Conservation (phyloP, 176 grass and related monocot species). For the Bothriochloa decipiens region DNA sequence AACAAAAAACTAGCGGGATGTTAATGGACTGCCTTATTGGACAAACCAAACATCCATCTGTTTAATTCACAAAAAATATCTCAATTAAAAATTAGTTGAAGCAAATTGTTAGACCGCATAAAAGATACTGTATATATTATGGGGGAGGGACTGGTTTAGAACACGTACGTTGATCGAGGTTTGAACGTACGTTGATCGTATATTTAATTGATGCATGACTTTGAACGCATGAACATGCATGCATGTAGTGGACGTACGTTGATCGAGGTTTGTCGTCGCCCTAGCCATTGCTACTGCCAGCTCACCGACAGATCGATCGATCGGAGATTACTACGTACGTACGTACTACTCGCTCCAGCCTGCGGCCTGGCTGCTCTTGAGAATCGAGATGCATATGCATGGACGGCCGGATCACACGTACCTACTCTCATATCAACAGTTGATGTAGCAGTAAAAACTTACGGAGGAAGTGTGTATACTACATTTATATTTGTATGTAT, state of each 20-base stretch:
- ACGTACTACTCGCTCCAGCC: background rate
- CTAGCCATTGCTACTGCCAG: too few relatives aligned
- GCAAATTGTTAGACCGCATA: too few relatives aligned
- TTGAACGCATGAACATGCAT: background rate
- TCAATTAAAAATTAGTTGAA: too few relatives aligned
- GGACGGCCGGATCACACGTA: background rate
- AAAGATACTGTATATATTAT: too few relatives aligned
- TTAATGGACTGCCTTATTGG: too few relatives aligned
- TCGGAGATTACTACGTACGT: too few relatives aligned
- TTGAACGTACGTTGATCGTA: too few relatives aligned
- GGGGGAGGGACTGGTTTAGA: too few relatives aligned
- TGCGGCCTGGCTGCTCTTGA: background rate
- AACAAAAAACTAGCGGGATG: too few relatives aligned
- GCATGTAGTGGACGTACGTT: background rate
- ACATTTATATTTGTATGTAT: background rate
- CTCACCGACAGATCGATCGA: background rate
- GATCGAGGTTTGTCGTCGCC: background rate
- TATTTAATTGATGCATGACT: background rate
- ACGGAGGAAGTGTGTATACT: background rate
- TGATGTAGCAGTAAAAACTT: background rate
- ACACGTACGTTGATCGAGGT: too few relatives aligned
- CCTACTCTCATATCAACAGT: background rate
- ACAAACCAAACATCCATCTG: too few relatives aligned
- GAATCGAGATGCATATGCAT: background rate
- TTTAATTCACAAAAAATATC: too few relatives aligned